Evolutionary conservation across 2,329 filamentous ascomycete genomes (phyloP).

Genomic region (Fusarium ambrosium): DNA sequence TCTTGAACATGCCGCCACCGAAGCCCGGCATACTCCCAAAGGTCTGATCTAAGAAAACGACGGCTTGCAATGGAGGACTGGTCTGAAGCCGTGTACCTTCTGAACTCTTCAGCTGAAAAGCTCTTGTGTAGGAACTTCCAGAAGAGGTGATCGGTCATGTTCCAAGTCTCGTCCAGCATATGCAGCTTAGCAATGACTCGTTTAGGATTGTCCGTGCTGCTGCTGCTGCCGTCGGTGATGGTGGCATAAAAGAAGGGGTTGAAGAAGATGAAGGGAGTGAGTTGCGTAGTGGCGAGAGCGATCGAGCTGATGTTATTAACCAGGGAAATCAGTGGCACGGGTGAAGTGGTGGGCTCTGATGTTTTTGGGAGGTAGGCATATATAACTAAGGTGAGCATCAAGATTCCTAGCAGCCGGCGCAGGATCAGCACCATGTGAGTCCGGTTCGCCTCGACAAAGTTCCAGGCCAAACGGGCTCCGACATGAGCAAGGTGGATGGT

Average conservation of each 20-base stretch:
- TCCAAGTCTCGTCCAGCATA: neutral
- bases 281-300: neutral
- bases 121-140: neutral
- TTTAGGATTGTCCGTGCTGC: neutral
- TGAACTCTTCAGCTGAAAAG: neutral
- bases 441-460: neutral
- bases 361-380: neutral
- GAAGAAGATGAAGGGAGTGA: neutral
- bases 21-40: neutral
- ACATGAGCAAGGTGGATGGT: too few relatives aligned
- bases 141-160: neutral
- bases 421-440: neutral
- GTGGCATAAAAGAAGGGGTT: neutral
- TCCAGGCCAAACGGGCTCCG: too few relatives aligned
- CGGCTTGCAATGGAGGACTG: neutral
- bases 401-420: neutral
- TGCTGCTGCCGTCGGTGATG: neutral
- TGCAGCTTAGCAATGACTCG: neutral
- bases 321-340: neutral
- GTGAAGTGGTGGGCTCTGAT: neutral
- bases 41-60: neutral
- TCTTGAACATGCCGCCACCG: neutral
- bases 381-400: neutral
- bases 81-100: neutral
- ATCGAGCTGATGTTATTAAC: neutral